Base-by-base conservation (phyloP, 441 rosid species). In the Theobroma grandiflorum region DNA sequence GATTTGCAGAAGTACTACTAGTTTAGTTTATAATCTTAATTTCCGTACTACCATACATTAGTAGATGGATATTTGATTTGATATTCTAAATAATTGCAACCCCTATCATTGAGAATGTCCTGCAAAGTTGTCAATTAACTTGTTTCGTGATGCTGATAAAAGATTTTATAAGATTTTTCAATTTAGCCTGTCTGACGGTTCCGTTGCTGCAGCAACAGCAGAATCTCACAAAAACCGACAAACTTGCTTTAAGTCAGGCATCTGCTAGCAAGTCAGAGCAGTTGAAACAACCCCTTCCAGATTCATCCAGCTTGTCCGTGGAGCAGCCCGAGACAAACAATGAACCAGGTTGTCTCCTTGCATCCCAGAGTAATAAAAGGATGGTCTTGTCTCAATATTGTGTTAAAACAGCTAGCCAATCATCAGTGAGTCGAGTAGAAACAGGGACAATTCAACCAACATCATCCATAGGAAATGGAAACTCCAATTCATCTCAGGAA, bases 301-400 rank as follows among this genome's bases (percentile, higher is more conserved):
- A 42, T 26, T 79, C 78, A 15, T 22, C 22, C 4, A 33, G 62
- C 35, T 37, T 76, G 47, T 72, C 76, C 10, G 33, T 15, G 49
- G 42, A 81, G 55, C 79, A 66, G 26, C 74, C 66, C 0, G 82
- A 69, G 49, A 26, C 11, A 4, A 33, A 66, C 18, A 35, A 47
- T 47, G 82, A 53, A 74, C 38, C 20, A 50, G n/a, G 14, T 12
- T 12, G 18, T 3, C 43, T 1, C 7, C n/a, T 9, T 11, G 43
- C 10, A 18, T 35, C 15, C 37, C 61, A 10, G n/a, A 12, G 11
- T 63, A 2, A 45, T 15, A 38, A 72, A 31, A 69, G n/a, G 12
- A n/a, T 50, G 50, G 26, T 10, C 16, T 8, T 22, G 33, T 15
- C 11, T 63, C 65, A 72, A 63, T 49, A 45, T 72, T 59, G 15